phyloP scores from a whole-genome alignment of 257 asterid species.

The Ilex asprella region DNA sequence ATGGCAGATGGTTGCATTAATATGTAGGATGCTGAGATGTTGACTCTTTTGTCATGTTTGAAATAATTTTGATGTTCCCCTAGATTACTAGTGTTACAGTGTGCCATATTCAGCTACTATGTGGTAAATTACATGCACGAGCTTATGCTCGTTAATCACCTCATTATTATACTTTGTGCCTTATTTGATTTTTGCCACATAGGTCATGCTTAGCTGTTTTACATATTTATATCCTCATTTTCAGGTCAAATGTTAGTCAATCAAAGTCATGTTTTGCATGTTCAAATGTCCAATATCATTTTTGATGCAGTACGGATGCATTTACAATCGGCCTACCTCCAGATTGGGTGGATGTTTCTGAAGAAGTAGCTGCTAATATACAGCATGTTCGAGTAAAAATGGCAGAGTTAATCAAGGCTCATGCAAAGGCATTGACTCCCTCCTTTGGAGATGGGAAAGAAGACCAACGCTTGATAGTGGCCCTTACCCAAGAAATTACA shows the following conservation, averaged over 20 bases:
- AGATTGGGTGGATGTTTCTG: slow-evolving; percentile 97
- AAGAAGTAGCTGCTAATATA: slow-evolving; percentile 77
- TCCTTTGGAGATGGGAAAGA: slow-evolving; percentile 98
- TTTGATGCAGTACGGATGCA: slow-evolving; percentile 56
- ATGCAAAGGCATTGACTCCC: slow-evolving; percentile 98
- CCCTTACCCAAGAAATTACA: slow-evolving; percentile 90
- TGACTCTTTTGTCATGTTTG: too few relatives aligned
- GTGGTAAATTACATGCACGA: too few relatives aligned
- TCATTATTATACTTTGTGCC: too few relatives aligned
- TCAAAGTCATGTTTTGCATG: neutral
- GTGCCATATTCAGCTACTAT: too few relatives aligned
- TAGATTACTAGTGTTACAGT: too few relatives aligned
- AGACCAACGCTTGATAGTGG: slow-evolving; percentile 82
- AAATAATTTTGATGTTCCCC: too few relatives aligned
- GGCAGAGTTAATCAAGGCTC: slow-evolving; percentile 90
- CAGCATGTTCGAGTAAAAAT: slow-evolving; percentile 69
- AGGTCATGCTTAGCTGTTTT: too few relatives aligned
- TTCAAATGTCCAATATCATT: neutral
- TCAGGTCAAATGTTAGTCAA: neutral
- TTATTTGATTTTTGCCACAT: too few relatives aligned
- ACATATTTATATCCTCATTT: too few relatives aligned
- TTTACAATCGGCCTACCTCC: slow-evolving; percentile 94
- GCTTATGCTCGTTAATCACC: too few relatives aligned
- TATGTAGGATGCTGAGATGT: too few relatives aligned
- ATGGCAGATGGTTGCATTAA: too few relatives aligned